These are phyloP conservation scores for Corymbia maculata DNA, from an alignment of 345 rosid genomes.

Conservation along the genomic window DNA sequence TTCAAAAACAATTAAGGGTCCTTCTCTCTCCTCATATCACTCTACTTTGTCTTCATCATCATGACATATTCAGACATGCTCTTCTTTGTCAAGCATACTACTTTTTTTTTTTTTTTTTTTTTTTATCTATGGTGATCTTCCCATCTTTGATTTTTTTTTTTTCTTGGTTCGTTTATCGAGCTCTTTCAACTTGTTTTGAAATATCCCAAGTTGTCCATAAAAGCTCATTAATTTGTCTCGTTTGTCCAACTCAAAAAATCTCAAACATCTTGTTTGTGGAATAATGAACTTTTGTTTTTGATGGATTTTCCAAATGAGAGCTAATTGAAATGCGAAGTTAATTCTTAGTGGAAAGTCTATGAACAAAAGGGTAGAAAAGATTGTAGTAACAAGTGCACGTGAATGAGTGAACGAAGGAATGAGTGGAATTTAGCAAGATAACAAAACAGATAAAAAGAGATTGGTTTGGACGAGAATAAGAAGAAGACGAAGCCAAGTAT, in stretches of 20 bases:
- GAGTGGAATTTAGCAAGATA: background rate
- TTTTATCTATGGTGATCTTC: background rate
- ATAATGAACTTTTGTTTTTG: background rate
- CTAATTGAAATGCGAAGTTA: accelerated
- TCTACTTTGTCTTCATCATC: too few species aligned
- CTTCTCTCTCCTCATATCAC: accelerated
- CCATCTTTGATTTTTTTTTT: too few species aligned
- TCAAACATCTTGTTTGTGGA: background rate
- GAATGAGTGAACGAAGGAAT: background rate
- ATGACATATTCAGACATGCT: accelerated
- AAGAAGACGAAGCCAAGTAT: background rate
- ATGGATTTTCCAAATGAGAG: background rate
- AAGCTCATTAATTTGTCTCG: background rate
- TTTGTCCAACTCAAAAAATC: background rate
- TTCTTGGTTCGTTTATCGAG: background rate
- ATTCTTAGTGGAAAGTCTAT: background rate
- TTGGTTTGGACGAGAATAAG: background rate
- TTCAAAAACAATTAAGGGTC: background rate
- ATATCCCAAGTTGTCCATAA: accelerated
- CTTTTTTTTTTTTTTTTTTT: too few species aligned
- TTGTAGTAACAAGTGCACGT: accelerated
- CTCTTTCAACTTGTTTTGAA: background rate
- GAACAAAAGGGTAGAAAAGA: background rate
- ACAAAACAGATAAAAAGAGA: background rate
- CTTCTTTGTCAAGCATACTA: background rate